phyloP scores from a whole-genome alignment of 768 basidiomycete genomes.

The Suillus tomentosus region DNA sequence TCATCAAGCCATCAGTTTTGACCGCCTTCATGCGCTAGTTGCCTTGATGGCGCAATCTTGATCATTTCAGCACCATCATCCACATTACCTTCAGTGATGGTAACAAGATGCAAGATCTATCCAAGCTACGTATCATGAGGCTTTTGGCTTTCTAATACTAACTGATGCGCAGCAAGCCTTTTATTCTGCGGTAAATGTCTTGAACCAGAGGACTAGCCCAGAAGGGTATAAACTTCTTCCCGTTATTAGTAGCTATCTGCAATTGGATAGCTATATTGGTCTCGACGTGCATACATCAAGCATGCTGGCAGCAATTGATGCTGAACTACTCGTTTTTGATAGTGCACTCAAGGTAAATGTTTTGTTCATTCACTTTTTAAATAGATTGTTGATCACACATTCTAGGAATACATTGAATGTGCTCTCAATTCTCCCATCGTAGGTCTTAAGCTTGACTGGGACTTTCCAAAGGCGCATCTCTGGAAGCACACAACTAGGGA shows the following conservation, averaged over 20 bases:
- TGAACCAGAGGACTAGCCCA: conserved; percentile 2
- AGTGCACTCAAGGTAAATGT: conserved; percentile 22
- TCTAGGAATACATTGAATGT: too few relatives aligned
- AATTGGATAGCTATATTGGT: conserved; percentile 31
- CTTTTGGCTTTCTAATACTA: background rate
- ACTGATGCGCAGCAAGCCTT: background rate
- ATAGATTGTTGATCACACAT: too few relatives aligned
- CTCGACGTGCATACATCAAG: conserved; percentile 35
- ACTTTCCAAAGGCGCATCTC: background rate
- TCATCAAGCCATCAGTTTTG: conserved; percentile 34
- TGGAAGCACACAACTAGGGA: background rate
- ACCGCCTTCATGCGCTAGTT: conserved; percentile 36
- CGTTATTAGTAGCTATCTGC: conserved; percentile 32
- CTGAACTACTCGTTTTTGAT: conserved; percentile 23
- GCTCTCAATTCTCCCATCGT: too few relatives aligned
- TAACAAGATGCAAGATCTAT: conserved; percentile 22
- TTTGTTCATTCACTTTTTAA: too few relatives aligned
- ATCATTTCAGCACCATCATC: too few relatives aligned
- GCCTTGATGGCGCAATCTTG: too few relatives aligned
- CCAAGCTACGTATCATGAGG: conserved; percentile 29
- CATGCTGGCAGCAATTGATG: conserved; percentile 24
- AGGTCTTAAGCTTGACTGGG: background rate
- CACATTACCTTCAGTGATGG: too few relatives aligned
- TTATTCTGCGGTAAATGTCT: background rate
- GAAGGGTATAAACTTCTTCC: conserved; percentile 29